Conservation (phyloP, 2,329 filamentous ascomycete species). For the Atkinsonella hypoxylon region DNA sequence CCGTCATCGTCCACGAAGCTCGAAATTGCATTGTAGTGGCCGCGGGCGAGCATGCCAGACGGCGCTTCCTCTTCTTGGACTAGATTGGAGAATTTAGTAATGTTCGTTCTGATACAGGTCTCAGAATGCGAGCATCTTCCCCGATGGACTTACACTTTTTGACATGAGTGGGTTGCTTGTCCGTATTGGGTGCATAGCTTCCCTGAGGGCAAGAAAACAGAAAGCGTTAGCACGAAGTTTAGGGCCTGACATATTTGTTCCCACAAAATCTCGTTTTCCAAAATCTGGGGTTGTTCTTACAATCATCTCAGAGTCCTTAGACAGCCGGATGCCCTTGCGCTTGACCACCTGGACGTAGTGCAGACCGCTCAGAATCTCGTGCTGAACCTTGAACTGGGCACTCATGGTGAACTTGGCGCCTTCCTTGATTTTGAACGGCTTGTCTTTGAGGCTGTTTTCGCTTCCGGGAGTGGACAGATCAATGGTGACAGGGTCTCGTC, state of each 20-base stretch:
- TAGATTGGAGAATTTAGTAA: conserved; percentile 22
- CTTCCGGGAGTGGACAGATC: conserved; percentile 67
- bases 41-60: conserved; percentile 77
- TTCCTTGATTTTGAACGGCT: conserved; percentile 97
- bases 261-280: not conserved
- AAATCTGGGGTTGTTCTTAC: conserved; percentile 29
- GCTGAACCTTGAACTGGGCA: conserved; percentile 88
- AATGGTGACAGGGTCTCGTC: conserved; percentile 75
- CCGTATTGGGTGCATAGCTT: conserved; percentile 86
- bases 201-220: conserved; percentile 33
- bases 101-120: not conserved
- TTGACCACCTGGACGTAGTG: conserved; percentile 95
- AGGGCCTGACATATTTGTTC: too few species aligned
- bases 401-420: conserved; percentile 90
- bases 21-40: conserved; percentile 79
- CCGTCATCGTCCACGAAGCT: conserved; percentile 95
- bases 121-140: not conserved
- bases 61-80: conserved; percentile 89
- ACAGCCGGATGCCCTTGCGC: conserved; percentile 72
- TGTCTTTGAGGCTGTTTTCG: conserved; percentile 68
- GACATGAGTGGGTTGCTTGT: conserved; percentile 70
- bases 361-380: conserved; percentile 86
- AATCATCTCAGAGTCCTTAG: conserved; percentile 98
- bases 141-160: conserved; percentile 68
- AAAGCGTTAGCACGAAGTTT: not conserved